Evolutionary conservation across 2,329 filamentous ascomycete species (phyloP).

Genomic region (Hypoxylon sp.): DNA sequence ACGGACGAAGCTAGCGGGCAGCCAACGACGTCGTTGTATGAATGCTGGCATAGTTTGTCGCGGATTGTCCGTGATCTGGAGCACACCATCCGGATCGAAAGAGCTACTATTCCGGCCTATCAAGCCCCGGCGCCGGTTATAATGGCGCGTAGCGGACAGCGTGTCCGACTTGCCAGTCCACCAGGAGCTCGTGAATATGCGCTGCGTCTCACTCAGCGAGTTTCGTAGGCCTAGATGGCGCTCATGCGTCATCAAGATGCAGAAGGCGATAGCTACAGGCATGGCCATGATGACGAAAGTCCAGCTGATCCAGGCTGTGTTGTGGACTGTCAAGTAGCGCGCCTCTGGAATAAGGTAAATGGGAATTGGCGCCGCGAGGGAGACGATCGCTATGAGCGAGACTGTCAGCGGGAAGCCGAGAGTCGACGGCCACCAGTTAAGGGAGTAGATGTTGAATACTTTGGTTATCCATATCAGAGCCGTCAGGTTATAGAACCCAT

Average conservation of each 20-base stretch:
- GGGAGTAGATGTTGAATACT: slow-evolving; percentile 78
- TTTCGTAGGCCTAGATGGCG: slow-evolving; percentile 73
- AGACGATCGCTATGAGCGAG: slow-evolving; percentile 72
- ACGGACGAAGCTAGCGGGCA: slow-evolving; percentile 76
- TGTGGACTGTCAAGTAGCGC: slow-evolving; percentile 70
- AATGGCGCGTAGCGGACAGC: slow-evolving; percentile 59
- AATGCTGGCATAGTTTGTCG: slow-evolving; percentile 54
- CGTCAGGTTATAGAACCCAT: slow-evolving; percentile 77
- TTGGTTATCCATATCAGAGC: slow-evolving; percentile 80
- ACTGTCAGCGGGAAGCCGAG: slow-evolving; percentile 76
- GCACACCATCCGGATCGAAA: slow-evolving; percentile 57
- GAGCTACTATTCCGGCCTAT: slow-evolving; percentile 55
- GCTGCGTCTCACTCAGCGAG: slow-evolving; percentile 75
- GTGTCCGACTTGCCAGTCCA: slow-evolving; percentile 72
- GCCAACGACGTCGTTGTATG: slow-evolving; percentile 67
- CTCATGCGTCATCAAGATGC: slow-evolving; percentile 74
- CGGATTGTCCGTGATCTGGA: slow-evolving; percentile 47
- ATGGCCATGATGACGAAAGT: slow-evolving; percentile 79
- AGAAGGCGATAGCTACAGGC: slow-evolving; percentile 75
- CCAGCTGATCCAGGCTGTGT: slow-evolving; percentile 78
- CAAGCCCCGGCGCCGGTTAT: slow-evolving; percentile 56
- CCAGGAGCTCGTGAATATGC: slow-evolving; percentile 76
- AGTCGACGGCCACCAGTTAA: slow-evolving; percentile 79
- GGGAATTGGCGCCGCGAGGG: slow-evolving; percentile 71
- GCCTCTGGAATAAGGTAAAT: slow-evolving; percentile 69